Base-by-base conservation (phyloP, 2,329 filamentous ascomycete species). In the Sclerotinia nivalis region DNA sequence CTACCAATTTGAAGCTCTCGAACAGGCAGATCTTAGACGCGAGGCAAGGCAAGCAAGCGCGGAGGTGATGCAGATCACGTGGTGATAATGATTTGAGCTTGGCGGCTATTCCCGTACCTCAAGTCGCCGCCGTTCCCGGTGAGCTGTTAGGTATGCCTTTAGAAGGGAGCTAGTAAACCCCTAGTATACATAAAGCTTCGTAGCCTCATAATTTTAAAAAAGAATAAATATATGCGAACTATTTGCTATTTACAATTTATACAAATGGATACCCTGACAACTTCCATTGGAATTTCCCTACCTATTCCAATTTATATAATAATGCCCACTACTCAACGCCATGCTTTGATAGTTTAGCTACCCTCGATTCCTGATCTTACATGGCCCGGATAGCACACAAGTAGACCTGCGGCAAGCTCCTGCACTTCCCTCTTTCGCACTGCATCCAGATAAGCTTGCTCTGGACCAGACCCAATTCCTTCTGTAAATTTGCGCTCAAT, bases 1-100 rank as follows among this genome's bases (percentile, higher is more conserved):
- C 52, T 69, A 31, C 34, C 56, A 25, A 61, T 60, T 68, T 71
- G 68, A 66, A 74, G 73, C 71, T 74, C 62, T 72, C 56, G 49
- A 68, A 52, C 66, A 74, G 74, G 74, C 73, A 74, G 70, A 69
- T 28, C 73, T 70, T 70, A 71, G 72, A 74, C 73, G 73, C 73
- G 73, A 72, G 69, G 69, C 72, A 66, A 40, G 43, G 45, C 60
- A 70, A 71, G 60, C 71, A 69, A 66, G 68, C 70, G 62, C 28
- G 40, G 34, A 47, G 47, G 47, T 49, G 62, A 43, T 34, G 43
- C 2, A 43, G 18, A 61, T 61, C 55, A 68, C 66, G 66, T 68
- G 66, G 40, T 18, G 66, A 68, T 68, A 62, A 45, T 40, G 34
- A 54, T 62, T 54, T 52, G 10, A 62, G 52, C 55, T 62, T 61